phyloP scores from a whole-genome alignment of 2,329 filamentous ascomycete genomes.

The Helminthosporium solani region DNA sequence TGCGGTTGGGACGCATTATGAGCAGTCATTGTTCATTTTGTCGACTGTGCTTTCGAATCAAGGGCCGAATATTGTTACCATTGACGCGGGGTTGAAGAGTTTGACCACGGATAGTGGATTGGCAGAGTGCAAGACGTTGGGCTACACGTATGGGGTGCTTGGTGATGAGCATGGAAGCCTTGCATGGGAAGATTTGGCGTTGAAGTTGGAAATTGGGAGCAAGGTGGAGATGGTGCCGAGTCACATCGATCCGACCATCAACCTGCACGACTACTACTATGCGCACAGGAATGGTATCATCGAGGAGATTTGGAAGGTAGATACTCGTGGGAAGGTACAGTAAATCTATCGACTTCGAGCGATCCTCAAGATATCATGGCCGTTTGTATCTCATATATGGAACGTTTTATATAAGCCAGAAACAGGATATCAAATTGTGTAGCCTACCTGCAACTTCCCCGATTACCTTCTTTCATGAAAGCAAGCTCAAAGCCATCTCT shows the following conservation, averaged over 20 bases:
- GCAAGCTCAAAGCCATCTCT: constrained; percentile 20
- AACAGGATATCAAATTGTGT: too few species aligned
- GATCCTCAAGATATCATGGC: background rate
- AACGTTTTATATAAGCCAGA: too few species aligned
- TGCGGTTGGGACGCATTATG: constrained; percentile 52
- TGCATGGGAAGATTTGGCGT: constrained; percentile 41
- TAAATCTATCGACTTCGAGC: constrained; percentile 20
- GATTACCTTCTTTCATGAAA: too few species aligned
- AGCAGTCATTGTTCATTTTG: constrained; percentile 52
- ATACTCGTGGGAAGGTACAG: constrained; percentile 55
- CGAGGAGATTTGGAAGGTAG: constrained; percentile 55
- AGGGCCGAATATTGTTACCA: constrained; percentile 48
- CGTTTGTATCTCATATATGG: too few species aligned
- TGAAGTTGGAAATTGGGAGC: constrained; percentile 47
- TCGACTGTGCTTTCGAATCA: constrained; percentile 54
- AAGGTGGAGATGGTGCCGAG: constrained; percentile 56
- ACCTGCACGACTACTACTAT: constrained; percentile 55
- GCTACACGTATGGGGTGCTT: constrained; percentile 48
- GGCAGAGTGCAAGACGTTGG: constrained; percentile 47
- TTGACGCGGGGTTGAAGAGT: constrained; percentile 54
- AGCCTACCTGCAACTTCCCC: too few species aligned
- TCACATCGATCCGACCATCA: constrained; percentile 58
- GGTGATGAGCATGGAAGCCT: constrained; percentile 55
- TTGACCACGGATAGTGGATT: constrained; percentile 55
- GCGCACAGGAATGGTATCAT: constrained; percentile 51